A percentile compares a stretch with the other conserved stretches of the same genome.
These are phyloP conservation scores for Eudorina sp. DNA, from an alignment of 139 green algal species.

Conservation along the genomic window DNA sequence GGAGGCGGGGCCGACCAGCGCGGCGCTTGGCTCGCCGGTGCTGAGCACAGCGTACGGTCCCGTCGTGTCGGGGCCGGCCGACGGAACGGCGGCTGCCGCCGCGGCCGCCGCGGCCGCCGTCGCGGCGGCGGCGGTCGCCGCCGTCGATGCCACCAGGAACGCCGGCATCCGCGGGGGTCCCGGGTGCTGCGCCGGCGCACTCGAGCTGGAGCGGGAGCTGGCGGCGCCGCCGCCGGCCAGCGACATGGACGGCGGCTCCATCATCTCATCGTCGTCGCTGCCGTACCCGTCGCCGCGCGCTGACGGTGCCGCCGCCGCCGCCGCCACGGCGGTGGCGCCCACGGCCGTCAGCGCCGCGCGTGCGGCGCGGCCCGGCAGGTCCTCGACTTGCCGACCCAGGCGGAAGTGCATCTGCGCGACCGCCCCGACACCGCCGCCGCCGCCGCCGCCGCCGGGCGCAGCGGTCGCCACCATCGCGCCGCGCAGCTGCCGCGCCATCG, in stretches of 20 bases:
- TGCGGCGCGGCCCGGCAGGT: background rate
- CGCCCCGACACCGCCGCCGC: background rate
- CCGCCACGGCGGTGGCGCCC: background rate
- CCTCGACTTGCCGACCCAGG: conserved; percentile 1
- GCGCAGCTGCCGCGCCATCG: conserved; percentile 58
- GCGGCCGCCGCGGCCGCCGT: background rate
- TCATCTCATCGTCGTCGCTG: background rate
- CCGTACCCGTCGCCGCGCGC: background rate
- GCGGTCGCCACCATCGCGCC: conserved; percentile 29
- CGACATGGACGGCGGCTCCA: background rate
- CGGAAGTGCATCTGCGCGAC: background rate
- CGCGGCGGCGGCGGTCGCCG: background rate
- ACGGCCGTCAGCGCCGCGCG: conserved; percentile 28
- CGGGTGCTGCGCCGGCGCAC: background rate
- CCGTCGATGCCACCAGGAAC: background rate
- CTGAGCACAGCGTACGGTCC: background rate
- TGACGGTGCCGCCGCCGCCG: background rate
- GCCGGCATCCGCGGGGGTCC: background rate
- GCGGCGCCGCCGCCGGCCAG: background rate
- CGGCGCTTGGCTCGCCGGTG: background rate
- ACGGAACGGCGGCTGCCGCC: background rate
- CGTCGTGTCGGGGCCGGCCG: background rate
- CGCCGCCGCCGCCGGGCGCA: background rate
- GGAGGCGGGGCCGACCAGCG: conserved; percentile 7
- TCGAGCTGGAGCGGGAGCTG: background rate